phyloP scores from a whole-genome alignment of 192 early-diverging fungal genomes.

The Coemansia sp. region DNA sequence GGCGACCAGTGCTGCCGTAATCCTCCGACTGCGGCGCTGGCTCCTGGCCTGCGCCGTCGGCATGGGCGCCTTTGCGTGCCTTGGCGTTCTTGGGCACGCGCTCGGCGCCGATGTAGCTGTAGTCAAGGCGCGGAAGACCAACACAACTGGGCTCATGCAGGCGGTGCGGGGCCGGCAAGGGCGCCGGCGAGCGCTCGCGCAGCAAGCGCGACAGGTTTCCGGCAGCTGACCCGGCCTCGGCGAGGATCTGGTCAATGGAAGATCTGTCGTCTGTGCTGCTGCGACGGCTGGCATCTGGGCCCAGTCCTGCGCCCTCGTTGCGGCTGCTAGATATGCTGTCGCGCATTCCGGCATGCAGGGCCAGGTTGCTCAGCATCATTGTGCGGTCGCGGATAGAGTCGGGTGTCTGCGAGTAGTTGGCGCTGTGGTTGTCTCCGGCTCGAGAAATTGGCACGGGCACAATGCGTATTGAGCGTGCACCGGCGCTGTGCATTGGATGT shows the following conservation, averaged over 20 bases:
- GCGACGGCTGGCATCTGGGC: conserved; percentile 10
- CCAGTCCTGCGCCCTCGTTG: conserved; percentile 4
- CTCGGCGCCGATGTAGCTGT: conserved; percentile 17
- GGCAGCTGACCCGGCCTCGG: conserved; percentile 8
- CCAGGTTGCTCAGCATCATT: conserved; percentile 35
- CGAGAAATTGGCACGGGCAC: background rate
- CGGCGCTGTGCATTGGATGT: conserved; percentile 12
- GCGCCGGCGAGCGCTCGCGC: conserved; percentile 26
- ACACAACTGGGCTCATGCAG: background rate
- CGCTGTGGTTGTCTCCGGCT: conserved; percentile 1
- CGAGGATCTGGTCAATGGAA: conserved; percentile 38
- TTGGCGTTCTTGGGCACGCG: conserved; percentile 44
- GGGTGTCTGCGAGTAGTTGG: conserved; percentile 45
- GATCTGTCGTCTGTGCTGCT: conserved; percentile 37
- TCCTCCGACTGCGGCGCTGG: background rate
- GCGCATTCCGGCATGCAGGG: conserved; percentile 18
- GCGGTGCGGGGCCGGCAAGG: background rate
- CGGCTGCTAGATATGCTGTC: conserved; percentile 18
- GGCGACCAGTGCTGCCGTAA: conserved; percentile 9
- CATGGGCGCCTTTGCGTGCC: background rate
- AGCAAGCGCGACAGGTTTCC: conserved; percentile 41
- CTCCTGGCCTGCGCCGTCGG: background rate
- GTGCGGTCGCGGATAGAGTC: conserved; percentile 48
- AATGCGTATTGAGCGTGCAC: conserved; percentile 25
- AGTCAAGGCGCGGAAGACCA: conserved; percentile 25